phyloP scores from a whole-genome alignment of 2,329 filamentous ascomycete species.

The Fusarium pseudocircinatum region DNA sequence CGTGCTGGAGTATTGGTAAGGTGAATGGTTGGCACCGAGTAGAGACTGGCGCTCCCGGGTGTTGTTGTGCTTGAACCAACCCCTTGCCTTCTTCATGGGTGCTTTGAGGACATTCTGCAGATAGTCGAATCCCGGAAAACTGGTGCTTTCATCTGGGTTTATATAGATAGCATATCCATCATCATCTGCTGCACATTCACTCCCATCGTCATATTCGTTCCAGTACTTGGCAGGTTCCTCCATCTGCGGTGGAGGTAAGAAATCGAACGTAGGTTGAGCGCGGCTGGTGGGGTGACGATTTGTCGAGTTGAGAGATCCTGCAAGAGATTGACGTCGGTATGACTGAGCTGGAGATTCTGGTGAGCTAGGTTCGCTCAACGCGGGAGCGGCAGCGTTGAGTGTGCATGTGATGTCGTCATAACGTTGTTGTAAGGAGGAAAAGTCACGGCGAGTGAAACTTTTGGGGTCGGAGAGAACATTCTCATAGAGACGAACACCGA shows the following conservation, averaged over 20 bases:
- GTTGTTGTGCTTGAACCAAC: conserved; percentile 56
- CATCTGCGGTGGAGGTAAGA: conserved; percentile 44
- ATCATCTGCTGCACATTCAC: conserved; percentile 69
- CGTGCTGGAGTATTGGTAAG: conserved; percentile 46
- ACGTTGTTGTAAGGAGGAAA: conserved; percentile 61
- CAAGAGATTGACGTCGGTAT: conserved; percentile 13
- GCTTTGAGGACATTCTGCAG: conserved; percentile 62
- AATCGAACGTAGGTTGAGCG: conserved; percentile 44
- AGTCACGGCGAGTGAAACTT: conserved; percentile 76
- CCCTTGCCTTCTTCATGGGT: conserved; percentile 62
- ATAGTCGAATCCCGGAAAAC: conserved; percentile 71
- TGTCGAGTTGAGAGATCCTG: conserved; percentile 13
- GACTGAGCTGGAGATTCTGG: conserved; percentile 43
- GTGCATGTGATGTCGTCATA: conserved; percentile 61
- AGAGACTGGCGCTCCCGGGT: conserved; percentile 44
- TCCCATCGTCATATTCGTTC: conserved; percentile 89
- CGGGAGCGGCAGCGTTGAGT: conserved; percentile 58
- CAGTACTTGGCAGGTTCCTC: conserved; percentile 67
- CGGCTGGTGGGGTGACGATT: conserved; percentile 35
- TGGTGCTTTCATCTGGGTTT: conserved; percentile 69
- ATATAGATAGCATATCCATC: conserved; percentile 76
- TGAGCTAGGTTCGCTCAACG: conserved; percentile 52
- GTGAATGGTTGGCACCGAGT: conserved; percentile 40
- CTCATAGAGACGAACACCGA: conserved; percentile 73
- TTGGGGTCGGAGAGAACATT: conserved; percentile 72